Evolutionary conservation across 768 basidiomycete genomes (phyloP), one percentile per base, ranked within the genome.

Genomic region (Lactifluus subvellereus): DNA sequence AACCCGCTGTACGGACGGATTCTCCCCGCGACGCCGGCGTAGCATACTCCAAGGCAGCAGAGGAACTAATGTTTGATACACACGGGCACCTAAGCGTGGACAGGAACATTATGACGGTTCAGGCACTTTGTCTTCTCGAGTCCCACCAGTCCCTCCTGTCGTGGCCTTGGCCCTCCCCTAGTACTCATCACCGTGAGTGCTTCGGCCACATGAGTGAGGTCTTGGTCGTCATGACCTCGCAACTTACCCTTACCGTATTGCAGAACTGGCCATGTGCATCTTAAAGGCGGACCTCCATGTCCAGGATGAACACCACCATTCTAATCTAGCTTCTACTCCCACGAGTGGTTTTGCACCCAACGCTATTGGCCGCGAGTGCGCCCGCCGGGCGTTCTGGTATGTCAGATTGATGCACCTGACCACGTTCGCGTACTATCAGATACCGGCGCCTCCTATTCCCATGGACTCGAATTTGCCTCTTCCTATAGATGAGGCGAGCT

Each of bases 331-430:
- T 43, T 81, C 84, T 52, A 74, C 82, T 48, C 83, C 84, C 56
- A 78, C 84, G 62, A 76, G 82, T 57, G 81, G 83, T 57, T 83
- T 83, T 67, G 83, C 84, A 27, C 80, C 85, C 65, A 77, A 77
- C 58, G 81, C 81, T 52, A 83, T 88, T 66, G 85, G 89, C 69
- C 86, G 84, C 63, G 89, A 93, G 76, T 87, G 87, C 64, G 78
- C 85, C n/a, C 85, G 90, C 51, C 84, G 90, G 60, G 84, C 88
- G 61, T 91, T 91, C 73, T 92, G 90, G 89, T 77, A 89, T 59
- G 82, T 89, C 61, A 83, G 85, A 70, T 74, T 84, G 63, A 77
- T 87, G 69, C 84, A 87, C 69, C 73, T 76, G 67, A 75, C 81
- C 30, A 73, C 74, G 48, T 75, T 77, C 68, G 74, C 77, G 56